Conservation (phyloP, 2,329 filamentous ascomycete species). For the Pseudogymnoascus pannorum region DNA sequence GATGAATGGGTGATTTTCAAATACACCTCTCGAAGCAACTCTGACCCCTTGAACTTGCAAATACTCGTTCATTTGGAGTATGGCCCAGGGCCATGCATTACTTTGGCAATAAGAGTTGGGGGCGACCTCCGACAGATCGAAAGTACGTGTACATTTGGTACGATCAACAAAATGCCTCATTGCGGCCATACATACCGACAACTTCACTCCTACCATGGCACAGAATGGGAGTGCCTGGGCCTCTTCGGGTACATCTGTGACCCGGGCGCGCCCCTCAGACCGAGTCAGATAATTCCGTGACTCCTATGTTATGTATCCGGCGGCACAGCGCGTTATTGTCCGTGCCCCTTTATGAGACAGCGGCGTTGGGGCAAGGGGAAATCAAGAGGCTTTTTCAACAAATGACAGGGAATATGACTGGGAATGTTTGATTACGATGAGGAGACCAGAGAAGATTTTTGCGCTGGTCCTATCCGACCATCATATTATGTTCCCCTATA, state of each 20-base stretch:
- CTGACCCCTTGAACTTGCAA: not conserved
- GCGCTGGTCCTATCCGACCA: not conserved
- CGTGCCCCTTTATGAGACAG: slow-evolving; percentile 8
- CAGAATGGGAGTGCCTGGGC: slow-evolving; percentile 4
- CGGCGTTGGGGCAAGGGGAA: slow-evolving; percentile 1
- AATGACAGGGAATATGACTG: slow-evolving; percentile 6
- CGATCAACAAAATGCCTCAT: slow-evolving; percentile 2
- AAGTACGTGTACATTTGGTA: not conserved
- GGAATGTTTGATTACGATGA: slow-evolving; percentile 8
- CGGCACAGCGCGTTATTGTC: slow-evolving; percentile 5
- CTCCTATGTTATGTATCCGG: slow-evolving; percentile 5
- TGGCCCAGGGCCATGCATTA: not conserved
- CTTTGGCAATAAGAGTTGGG: slow-evolving; percentile 5
- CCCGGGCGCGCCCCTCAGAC: not conserved
- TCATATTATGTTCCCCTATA: slow-evolving; percentile 1
- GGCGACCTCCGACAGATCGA: not conserved
- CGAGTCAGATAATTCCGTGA: slow-evolving; percentile 2
- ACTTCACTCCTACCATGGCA: not conserved
- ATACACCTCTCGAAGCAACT: not conserved
- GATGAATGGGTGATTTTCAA: slow-evolving; percentile 4
- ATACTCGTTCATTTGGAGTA: not conserved
- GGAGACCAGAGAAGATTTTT: slow-evolving; percentile 1
- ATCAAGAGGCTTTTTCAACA: not conserved
- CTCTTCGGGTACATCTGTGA: not conserved
- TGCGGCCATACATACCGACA: not conserved